phyloP scores from a whole-genome alignment of 768 basidiomycete species.

The Leucosporidium yakuticum region DNA sequence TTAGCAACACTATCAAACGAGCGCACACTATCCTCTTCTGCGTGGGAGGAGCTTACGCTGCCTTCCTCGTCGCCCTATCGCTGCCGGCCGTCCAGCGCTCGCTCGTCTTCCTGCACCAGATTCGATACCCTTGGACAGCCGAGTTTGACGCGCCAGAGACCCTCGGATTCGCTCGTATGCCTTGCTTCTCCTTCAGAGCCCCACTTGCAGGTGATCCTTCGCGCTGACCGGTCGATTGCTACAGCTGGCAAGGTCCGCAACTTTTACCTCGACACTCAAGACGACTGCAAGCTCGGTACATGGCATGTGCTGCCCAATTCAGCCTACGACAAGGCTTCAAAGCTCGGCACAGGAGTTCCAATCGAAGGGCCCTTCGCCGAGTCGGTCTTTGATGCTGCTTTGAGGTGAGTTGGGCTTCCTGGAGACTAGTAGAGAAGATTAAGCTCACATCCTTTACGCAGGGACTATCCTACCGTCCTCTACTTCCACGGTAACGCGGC shows the following conservation, averaged over 20 bases:
- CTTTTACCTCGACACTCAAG: slow-evolving; percentile 61
- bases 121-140: slow-evolving; percentile 58
- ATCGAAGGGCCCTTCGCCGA: slow-evolving; percentile 41
- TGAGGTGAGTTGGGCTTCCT: slow-evolving; percentile 43
- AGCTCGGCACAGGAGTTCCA: slow-evolving; percentile 36
- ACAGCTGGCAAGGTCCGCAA: slow-evolving; percentile 73
- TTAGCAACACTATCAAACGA: not conserved
- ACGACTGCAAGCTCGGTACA: slow-evolving; percentile 73
- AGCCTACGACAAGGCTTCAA: slow-evolving; percentile 49
- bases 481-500: slow-evolving; percentile 88
- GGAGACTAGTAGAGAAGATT: slow-evolving; percentile 49
- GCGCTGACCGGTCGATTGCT: not conserved
- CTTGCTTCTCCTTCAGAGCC: no score
- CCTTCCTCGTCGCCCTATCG: slow-evolving; percentile 49
- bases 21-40: slow-evolving; percentile 45
- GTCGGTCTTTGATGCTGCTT: slow-evolving; percentile 15
- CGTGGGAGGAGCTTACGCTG: slow-evolving; percentile 50
- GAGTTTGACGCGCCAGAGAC: slow-evolving; percentile 64
- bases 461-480: slow-evolving; percentile 66
- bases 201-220: no score
- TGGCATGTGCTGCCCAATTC: slow-evolving; percentile 74
- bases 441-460: slow-evolving; percentile 46
- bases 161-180: slow-evolving; percentile 63
- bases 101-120: slow-evolving; percentile 59
- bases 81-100: slow-evolving; percentile 42